phyloP scores from a whole-genome alignment of 306 rosid species.

The Nissolia schottii region DNA sequence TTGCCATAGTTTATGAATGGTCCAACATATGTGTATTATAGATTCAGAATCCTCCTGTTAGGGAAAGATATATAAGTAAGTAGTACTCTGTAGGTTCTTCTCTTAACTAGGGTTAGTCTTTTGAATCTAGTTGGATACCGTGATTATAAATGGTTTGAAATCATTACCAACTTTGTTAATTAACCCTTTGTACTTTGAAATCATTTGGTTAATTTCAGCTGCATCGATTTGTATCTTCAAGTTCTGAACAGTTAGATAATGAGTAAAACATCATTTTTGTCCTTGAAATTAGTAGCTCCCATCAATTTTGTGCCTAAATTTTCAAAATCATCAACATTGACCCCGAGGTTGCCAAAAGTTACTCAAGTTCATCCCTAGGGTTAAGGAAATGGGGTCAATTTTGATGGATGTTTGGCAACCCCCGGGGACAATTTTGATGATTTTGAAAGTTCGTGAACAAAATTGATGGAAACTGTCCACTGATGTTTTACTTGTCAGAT shows the following conservation, averaged over 20 bases:
- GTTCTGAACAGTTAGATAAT: not conserved
- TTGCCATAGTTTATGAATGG: not conserved
- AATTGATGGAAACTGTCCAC: no score
- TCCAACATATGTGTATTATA: not conserved
- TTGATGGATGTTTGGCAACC: no score
- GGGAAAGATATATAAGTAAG: not conserved
- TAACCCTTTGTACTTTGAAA: not conserved
- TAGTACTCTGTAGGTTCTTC: not conserved
- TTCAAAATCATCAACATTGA: no score
- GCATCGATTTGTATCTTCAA: not conserved
- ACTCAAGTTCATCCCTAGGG: no score
- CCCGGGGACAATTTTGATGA: no score
- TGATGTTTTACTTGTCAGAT: no score
- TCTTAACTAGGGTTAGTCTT: not conserved
- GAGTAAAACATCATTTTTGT: no score
- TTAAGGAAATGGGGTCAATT: no score
- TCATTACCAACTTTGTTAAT: conserved; percentile 3
- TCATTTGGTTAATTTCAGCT: not conserved
- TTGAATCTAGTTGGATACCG: not conserved
- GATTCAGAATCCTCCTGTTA: not conserved
- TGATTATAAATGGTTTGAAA: not conserved
- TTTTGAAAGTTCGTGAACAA: no score
- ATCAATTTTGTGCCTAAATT: no score
- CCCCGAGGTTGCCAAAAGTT: no score
- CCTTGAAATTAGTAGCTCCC: no score